These are phyloP conservation scores for Pulveroboletus frians DNA, from an alignment of 768 basidiomycete species.

Conservation along the genomic window DNA sequence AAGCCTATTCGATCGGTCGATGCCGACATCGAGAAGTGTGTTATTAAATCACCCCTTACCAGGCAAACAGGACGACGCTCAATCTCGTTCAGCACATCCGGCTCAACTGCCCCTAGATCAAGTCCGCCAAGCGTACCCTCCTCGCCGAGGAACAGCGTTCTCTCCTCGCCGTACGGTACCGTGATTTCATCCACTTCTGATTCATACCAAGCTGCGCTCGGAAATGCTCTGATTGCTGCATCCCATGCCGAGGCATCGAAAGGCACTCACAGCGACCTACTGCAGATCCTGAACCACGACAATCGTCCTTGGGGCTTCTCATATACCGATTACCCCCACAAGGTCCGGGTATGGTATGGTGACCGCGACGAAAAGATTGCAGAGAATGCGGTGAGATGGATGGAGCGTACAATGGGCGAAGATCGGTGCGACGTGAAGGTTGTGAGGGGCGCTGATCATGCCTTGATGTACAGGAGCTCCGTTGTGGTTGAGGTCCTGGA, in stretches of 20 bases:
- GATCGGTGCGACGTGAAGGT: conserved; percentile 75
- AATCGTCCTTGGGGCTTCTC: conserved; percentile 88
- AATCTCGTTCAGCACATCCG: conserved; percentile 51
- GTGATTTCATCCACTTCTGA: conserved; percentile 23
- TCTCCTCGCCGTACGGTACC: conserved; percentile 25
- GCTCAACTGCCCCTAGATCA: conserved; percentile 26
- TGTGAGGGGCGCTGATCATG: conserved; percentile 85
- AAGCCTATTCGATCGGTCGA: conserved; percentile 23
- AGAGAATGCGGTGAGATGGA: conserved; percentile 86
- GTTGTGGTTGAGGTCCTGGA: conserved; percentile 86
- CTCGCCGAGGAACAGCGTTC: conserved; percentile 47
- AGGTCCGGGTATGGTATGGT: conserved; percentile 87
- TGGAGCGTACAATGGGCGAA: conserved; percentile 78
- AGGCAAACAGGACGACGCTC: conserved; percentile 62
- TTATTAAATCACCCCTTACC: conserved; percentile 32
- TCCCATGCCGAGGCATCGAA: conserved; percentile 92
- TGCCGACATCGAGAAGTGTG: conserved; percentile 33
- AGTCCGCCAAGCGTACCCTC: conserved; percentile 49
- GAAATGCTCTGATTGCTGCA: conserved; percentile 86
- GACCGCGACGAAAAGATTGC: conserved; percentile 92
- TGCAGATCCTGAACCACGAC: conserved; percentile 89
- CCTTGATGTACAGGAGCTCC: conserved; percentile 85
- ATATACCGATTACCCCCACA: conserved; percentile 72
- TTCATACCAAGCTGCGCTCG: conserved; percentile 62
- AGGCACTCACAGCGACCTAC: conserved; percentile 85